These are phyloP conservation scores for Sordariomycetes sp. DNA, from an alignment of 2,329 filamentous ascomycete genomes.

Conservation along the genomic window DNA sequence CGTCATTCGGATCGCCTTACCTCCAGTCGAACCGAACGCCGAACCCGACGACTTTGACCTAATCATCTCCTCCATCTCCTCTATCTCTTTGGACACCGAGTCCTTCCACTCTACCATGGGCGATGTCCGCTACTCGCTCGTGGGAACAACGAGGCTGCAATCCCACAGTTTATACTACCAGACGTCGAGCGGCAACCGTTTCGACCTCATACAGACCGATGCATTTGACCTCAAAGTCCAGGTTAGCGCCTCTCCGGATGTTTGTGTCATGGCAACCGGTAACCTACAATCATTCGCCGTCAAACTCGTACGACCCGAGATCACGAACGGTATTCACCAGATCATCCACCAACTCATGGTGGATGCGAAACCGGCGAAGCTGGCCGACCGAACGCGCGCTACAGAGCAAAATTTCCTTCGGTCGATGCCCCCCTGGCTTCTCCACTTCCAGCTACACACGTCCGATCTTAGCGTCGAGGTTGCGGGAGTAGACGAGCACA, in stretches of 20 bases:
- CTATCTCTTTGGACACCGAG: constrained; percentile 82
- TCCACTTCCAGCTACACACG: constrained; percentile 73
- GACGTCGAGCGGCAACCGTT: constrained; percentile 66
- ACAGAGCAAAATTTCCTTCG: constrained; percentile 59
- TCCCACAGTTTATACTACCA: constrained; percentile 92
- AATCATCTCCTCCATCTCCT: constrained; percentile 89
- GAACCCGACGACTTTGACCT: constrained; percentile 80
- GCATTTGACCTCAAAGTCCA: constrained; percentile 78
- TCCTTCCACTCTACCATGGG: constrained; percentile 85
- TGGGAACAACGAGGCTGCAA: constrained; percentile 68
- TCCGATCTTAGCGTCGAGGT: constrained; percentile 84
- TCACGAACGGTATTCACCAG: constrained; percentile 81
- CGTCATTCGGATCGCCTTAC: constrained; percentile 78
- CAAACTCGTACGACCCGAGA: constrained; percentile 83
- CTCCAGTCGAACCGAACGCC: constrained; percentile 53
- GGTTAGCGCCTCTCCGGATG: constrained; percentile 71
- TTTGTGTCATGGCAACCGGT: constrained; percentile 68
- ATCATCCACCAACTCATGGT: constrained; percentile 75
- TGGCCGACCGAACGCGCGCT: constrained; percentile 27
- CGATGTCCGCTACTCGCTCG: constrained; percentile 76
- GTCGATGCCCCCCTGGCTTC: constrained; percentile 68
- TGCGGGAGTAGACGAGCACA: constrained; percentile 72
- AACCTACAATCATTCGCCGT: constrained; percentile 78
- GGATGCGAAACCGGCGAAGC: constrained; percentile 46
- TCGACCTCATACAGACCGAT: constrained; percentile 80